These are phyloP conservation scores for Claviceps africana DNA, from an alignment of 2,329 filamentous ascomycete species.

Conservation along the genomic window DNA sequence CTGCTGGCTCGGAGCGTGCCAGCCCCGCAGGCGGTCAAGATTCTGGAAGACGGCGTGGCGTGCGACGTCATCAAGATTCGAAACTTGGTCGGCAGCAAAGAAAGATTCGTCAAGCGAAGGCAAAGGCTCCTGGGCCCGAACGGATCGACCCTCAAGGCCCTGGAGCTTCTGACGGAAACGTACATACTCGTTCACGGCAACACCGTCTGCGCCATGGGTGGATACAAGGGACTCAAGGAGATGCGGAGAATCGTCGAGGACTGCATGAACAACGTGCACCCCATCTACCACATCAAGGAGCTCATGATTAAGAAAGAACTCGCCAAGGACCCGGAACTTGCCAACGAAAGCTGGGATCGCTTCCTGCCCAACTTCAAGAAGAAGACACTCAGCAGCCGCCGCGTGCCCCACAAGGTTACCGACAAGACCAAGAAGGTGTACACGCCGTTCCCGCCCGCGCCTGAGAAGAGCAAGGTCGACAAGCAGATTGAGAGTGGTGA, in stretches of 20 bases:
- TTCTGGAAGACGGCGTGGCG: constrained; percentile 80
- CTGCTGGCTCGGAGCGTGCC: constrained; percentile 83
- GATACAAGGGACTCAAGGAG: constrained; percentile 86
- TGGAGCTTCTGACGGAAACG: constrained; percentile 80
- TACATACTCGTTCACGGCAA: constrained; percentile 96
- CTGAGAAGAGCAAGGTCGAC: constrained; percentile 98
- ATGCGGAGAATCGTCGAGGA: constrained; percentile 81
- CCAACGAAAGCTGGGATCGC: constrained; percentile 83
- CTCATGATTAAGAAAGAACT: constrained; percentile 89
- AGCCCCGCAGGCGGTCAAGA: constrained; percentile 83
- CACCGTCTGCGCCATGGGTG: constrained; percentile 83
- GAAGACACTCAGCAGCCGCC: constrained; percentile 71
- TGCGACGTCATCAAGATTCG: constrained; percentile 95
- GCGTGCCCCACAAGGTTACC: constrained; percentile 68
- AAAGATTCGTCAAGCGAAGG: constrained; percentile 85
- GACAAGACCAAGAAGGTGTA: constrained; percentile 92
- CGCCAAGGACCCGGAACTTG: constrained; percentile 75
- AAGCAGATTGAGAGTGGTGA: constrained; percentile 95
- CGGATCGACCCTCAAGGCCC: constrained; percentile 82
- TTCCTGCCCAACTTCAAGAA: constrained; percentile 98
- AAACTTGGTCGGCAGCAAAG: constrained; percentile 80
- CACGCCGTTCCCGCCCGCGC: constrained; percentile 91
- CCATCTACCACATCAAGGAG: constrained; percentile 68
- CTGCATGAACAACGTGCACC: constrained; percentile 94
- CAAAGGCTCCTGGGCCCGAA: constrained; percentile 86